Base-by-base conservation (phyloP, 371 early-diverging fungal genomes). In the Actinomucor elegans region DNA sequence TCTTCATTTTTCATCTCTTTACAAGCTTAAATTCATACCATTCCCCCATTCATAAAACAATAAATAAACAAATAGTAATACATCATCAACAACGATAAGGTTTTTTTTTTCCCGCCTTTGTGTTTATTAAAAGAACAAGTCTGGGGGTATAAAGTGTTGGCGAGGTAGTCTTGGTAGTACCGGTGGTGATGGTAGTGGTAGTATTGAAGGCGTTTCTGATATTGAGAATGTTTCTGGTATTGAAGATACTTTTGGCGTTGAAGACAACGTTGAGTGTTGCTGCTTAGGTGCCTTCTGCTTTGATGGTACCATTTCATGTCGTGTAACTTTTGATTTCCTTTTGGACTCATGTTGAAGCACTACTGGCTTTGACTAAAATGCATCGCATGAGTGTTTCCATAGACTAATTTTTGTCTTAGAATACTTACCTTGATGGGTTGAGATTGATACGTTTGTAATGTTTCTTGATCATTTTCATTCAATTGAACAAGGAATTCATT, bases 401-500 rank as follows among this genome's bases (percentile, higher is more conserved):
- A 21, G 38, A 21, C 5, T n/a, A 17, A 35, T n/a, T 46, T 33
- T 26, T 7, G 28, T 28, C 41, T n/a, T 29, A n/a, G 14, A 45
- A 21, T 21, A 11, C 9, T 38, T 21, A 46, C 56, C 43, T 55
- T 23, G 12, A 55, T 56, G 3, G 17, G 35, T 8, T 46, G 33
- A 7, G 56, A 55, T 40, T 65, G 31, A 17, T 69, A 62, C 20
- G 43, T 34, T 17, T 42, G 31, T 0, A 75, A 44, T 20, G 49
- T 15, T 24, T 52, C 55, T 51, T 62, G 52, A 37, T 76, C 77
- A 5, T 64, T 51, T 31, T 64, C 58, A 8, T 53, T 43, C 1
- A 76, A 55, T 47, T 66, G 61, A 34, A 71, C 71, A 9, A 58
- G 34, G 48, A 58, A 76, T 21, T 63, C 56, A 38, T 64, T 66